Evolutionary conservation across 495 filamentous ascomycete species (phyloP), one percentile per base, ranked within the genome.

Genomic region (Neurospora hispaniola): DNA sequence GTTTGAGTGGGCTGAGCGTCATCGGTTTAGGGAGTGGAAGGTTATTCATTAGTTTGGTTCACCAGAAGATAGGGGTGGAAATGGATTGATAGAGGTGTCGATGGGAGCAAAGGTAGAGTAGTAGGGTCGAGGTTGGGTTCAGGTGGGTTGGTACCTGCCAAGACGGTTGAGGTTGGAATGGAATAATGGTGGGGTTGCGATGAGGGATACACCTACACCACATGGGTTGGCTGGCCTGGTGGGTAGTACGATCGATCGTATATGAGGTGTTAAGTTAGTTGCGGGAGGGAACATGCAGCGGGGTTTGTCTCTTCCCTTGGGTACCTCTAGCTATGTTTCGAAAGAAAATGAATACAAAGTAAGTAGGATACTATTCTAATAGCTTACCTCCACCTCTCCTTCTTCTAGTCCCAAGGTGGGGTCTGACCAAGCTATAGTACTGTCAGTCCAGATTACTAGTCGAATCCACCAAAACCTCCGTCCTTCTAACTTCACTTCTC

Each of bases 11-110:
- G 43, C 70, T 0, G 70, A 71, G 27, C 20, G n/a, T 0, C 23
- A 71, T 14, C 70, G 70, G 14, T 46, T 54, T 20, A 71, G 40
- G 41, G 70, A 71, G 20, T 59, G 31, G 31, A 71, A 71, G 70
- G 11, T 35, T 27, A 71, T 71, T 62, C 70, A 71, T 62, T 71
- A 62, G 23, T 44, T 31, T 31, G 1, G 27, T 31, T 31, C 27
- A 31, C 27, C 27, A 31, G 27, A 31, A 31, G 27, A 31, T 31
- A 31, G 27, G 27, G 27, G 27, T 8, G 43, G 3, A 18, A n/a
- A 44, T 44, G 42, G 27, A 31, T 31, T 31, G 27, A 31, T 31
- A 31, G 27, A 31, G 27, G 27, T 31, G 27, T 38, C 35, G 35
- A 38, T 41, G 40, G 40, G 40, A 41, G 40, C 8, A 41, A 41